Evolutionary conservation across 176 grass and related monocot species (phyloP).

Genomic region (Ampelocalamus luodianensis): DNA sequence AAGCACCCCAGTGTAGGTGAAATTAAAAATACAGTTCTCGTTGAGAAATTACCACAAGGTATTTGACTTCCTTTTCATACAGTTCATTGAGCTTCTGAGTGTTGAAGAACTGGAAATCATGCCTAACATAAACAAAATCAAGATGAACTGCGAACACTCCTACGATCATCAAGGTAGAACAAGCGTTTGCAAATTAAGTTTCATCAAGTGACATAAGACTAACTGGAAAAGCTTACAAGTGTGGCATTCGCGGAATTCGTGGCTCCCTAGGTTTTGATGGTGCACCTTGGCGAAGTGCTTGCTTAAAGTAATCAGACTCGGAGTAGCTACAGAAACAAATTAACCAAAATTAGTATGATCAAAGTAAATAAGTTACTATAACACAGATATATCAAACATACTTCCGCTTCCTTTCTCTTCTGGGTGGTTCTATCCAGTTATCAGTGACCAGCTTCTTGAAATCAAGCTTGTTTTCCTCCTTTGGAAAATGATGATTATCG

Average conservation of each 20-base stretch:
- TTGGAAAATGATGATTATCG: constrained; percentile 39
- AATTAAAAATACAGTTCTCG: constrained; percentile 13
- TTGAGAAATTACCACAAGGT: constrained; percentile 58
- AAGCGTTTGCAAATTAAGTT: constrained; percentile 19
- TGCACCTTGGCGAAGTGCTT: constrained; percentile 78
- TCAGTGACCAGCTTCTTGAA: constrained; percentile 81
- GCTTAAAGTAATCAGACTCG: constrained; percentile 84
- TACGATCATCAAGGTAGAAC: constrained; percentile 2
- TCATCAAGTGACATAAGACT: constrained; percentile 21
- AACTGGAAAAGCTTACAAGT: constrained; percentile 62
- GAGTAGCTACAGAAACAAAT: constrained; percentile 67
- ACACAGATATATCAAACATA: constrained; percentile 43
- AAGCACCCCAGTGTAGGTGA: background rate
- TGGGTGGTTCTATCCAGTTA: constrained; percentile 84
- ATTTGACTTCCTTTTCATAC: constrained; percentile 89
- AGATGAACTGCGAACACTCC: constrained; percentile 4
- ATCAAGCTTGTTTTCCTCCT: constrained; percentile 79
- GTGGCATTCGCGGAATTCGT: constrained; percentile 78
- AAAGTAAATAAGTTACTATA: constrained; percentile 25
- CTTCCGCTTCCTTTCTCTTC: constrained; percentile 80
- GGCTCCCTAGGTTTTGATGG: constrained; percentile 76
- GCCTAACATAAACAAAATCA: constrained; percentile 49
- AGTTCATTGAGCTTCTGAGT: constrained; percentile 69
- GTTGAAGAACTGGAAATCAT: constrained; percentile 89
- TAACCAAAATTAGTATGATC: constrained; percentile 1